Percentiles rank a stretch among this genome's conserved stretches.
phyloP scores from a whole-genome alignment of 208 protist genomes.

The Wallacemonas rigidus region DNA sequence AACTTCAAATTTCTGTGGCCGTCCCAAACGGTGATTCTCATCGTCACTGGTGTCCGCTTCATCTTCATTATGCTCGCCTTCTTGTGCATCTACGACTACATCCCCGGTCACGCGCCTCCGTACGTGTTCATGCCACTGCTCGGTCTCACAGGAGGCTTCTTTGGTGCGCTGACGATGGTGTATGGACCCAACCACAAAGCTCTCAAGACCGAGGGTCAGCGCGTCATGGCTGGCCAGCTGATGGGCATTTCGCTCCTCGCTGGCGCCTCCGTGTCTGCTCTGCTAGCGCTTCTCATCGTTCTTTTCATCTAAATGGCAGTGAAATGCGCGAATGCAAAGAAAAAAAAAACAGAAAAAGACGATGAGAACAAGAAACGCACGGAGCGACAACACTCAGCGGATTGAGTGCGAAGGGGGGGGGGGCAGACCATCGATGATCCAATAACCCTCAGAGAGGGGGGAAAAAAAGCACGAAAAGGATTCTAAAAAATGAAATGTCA shows the following conservation, averaged over 20 bases:
- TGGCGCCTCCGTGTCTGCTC: slow-evolving; percentile 53
- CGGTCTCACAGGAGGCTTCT: slow-evolving; percentile 82
- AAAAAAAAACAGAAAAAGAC: background rate
- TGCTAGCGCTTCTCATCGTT: slow-evolving; percentile 70
- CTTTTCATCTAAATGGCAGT: slow-evolving; percentile 42
- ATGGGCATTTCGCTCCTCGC: slow-evolving; percentile 78
- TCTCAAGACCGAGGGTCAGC: slow-evolving; percentile 67
- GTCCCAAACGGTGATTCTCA: slow-evolving; percentile 46
- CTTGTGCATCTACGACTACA: slow-evolving; percentile 79
- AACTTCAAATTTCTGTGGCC: slow-evolving; percentile 55
- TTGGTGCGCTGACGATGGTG: slow-evolving; percentile 77
- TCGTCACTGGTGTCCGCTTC: slow-evolving; percentile 40
- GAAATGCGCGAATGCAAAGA: background rate
- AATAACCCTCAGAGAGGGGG: background rate
- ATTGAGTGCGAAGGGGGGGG: too few species aligned
- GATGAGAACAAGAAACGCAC: too few species aligned
- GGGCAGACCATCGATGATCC: background rate
- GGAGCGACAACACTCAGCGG: too few species aligned
- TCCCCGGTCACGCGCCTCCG: slow-evolving; percentile 61
- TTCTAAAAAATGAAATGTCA: background rate
- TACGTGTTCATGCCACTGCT: slow-evolving; percentile 60
- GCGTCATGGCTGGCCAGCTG: slow-evolving; percentile 77
- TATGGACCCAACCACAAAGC: slow-evolving; percentile 54
- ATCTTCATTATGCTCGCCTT: slow-evolving; percentile 76
- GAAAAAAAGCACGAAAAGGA: background rate